Evolutionary conservation across 208 protist genomes (phyloP), one percentile per base, ranked within the genome.

Genomic region (Wallacemonas rigidus): DNA sequence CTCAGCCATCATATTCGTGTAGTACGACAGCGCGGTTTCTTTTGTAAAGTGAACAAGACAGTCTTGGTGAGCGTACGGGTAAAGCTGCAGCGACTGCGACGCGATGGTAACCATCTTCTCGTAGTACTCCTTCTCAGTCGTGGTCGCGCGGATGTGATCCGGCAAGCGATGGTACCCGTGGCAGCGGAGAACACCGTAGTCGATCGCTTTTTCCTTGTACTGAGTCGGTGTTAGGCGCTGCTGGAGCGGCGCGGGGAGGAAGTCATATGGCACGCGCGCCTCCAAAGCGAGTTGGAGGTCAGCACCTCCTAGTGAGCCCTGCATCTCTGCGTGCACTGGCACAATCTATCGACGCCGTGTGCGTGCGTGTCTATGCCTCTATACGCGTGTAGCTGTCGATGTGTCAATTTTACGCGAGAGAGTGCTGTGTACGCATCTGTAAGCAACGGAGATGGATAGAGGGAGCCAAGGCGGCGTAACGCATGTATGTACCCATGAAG

Each of bases 21-120:
- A 97, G 79, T 95, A 94, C 0, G 71, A 80, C 40, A 95, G 76
- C 17, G 89, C 86, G 1, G 88, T 92, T 48, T 94, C 83, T 9
- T 71, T 73, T 8, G 89, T 95, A 80, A 91, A 88, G 0, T 79
- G 76, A 47, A 85, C 64, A 51, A 97, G 51, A 41, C 82, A 81
- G 40, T 80, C 73, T 54, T 88, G 82, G 45, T 91, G 87, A 0
- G 67, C 51, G 72, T 97, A 95, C 4, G 92, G 92, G 75, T 93
- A 97, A 1, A 97, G 75, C 76, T 93, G 89, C 47, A 92, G 63
- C 53, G 80, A 72, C 69, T 85, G 76, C 40, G 71, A 76, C 3
- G 79, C 71, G 48, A 81, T 73, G 17, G 57, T 48, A n/a, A 97
- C 77, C 83, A 95, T 90, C 36, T 84, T 72, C 15, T 81, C 61